A percentile compares a stretch with the other conserved stretches of the same genome.
Evolutionary conservation across 108 stramenopile species (phyloP).

Genomic region (Fragilaria radians): DNA sequence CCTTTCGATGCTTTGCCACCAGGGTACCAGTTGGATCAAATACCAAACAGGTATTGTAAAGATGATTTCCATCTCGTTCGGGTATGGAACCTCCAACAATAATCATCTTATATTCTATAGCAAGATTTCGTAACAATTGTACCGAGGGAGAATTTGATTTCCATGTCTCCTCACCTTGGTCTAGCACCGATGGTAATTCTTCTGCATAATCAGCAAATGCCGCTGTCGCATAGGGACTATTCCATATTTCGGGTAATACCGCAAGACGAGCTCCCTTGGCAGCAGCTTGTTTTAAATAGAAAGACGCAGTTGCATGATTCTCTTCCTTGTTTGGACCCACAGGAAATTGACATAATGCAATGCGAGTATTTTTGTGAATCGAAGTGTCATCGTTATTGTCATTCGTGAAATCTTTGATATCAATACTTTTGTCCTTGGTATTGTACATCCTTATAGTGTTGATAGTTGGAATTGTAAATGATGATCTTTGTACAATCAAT

Average conservation of each 20-base stretch:
- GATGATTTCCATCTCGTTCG: conserved; percentile 57
- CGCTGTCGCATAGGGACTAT: conserved; percentile 93
- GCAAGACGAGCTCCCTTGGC: conserved; percentile 70
- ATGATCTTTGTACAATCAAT: too few species aligned
- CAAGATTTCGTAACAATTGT: conserved; percentile 42
- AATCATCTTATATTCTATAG: conserved; percentile 59
- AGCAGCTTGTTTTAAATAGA: conserved; percentile 60
- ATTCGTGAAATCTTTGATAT: too few species aligned
- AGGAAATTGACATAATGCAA: conserved; percentile 90
- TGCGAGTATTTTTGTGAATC: conserved; percentile 15
- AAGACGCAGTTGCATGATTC: conserved; percentile 67
- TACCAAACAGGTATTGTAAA: conserved; percentile 92
- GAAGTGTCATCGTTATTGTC: too few species aligned
- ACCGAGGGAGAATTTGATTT: conserved; percentile 28
- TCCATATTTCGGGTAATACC: conserved; percentile 97
- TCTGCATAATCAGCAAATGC: conserved; percentile 97
- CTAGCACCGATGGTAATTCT: conserved; percentile 63
- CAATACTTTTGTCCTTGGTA: too few species aligned
- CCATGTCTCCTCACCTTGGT: conserved; percentile 4
- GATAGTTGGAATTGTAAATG: too few species aligned
- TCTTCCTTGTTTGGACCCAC: conserved; percentile 71
- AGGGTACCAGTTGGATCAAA: conserved; percentile 58
- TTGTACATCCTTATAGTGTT: too few species aligned
- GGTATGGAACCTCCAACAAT: conserved; percentile 98
- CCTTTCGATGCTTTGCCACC: conserved; percentile 92